Evolutionary conservation across 805 yeast species (phyloP).

Genomic region (Hanseniaspora mollemarum): DNA sequence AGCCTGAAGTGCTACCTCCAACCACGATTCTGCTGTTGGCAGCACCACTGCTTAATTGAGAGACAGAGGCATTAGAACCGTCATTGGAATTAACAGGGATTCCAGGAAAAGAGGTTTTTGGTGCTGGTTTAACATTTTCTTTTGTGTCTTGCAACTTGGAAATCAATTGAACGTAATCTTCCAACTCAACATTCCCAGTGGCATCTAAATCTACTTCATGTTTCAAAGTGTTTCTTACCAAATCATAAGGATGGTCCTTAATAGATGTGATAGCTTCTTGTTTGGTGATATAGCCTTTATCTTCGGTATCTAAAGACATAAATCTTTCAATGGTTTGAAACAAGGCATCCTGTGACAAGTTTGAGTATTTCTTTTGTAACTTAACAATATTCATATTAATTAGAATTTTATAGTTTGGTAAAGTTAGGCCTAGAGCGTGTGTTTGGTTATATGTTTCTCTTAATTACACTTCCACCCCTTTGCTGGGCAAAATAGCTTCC

Average conservation of each 20-base stretch:
- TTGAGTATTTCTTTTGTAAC: constrained; percentile 71
- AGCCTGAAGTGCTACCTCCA: constrained; percentile 77
- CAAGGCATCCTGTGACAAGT: constrained; percentile 72
- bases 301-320: constrained; percentile 75
- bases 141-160: constrained; percentile 56
- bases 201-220: constrained; percentile 79
- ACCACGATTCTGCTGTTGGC: constrained; percentile 68
- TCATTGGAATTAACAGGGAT: constrained; percentile 19
- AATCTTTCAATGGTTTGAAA: constrained; percentile 79
- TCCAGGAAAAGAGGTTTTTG: constrained; percentile 26
- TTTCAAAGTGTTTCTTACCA: constrained; percentile 86
- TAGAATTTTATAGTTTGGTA: neutral
- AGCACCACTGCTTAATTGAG: constrained; percentile 42
- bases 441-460: neutral
- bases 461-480: too few relatives aligned
- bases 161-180: constrained; percentile 77
- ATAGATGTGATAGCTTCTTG: constrained; percentile 70
- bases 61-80: constrained; percentile 27
- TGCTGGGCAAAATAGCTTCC: too few relatives aligned
- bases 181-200: constrained; percentile 91
- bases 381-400: constrained; percentile 55
- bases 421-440: too few relatives aligned
- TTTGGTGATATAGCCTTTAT: constrained; percentile 89
- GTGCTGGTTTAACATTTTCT: constrained; percentile 19
- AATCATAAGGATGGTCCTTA: constrained; percentile 79